Percentiles rank a stretch among this genome's conserved stretches.
Conservation (phyloP, 495 filamentous ascomycete genomes). For the Choiromyces venosus region DNA sequence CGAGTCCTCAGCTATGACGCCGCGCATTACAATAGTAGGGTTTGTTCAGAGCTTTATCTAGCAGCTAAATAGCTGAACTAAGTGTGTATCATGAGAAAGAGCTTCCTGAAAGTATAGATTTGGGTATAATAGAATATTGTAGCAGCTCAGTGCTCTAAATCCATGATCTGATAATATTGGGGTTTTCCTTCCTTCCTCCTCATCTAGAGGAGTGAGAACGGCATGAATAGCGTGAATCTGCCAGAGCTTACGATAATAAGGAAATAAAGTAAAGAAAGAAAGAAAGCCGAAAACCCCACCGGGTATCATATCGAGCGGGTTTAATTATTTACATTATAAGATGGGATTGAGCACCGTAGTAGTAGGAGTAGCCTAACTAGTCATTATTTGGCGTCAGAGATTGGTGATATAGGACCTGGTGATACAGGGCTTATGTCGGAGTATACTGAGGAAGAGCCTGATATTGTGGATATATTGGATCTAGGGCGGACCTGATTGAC, state of each 20-base stretch:
- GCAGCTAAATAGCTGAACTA: too few species aligned
- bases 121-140: not conserved
- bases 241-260: not conserved
- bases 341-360: not conserved
- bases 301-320: not conserved
- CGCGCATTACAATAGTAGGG: too few species aligned
- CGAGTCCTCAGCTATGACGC: too few species aligned
- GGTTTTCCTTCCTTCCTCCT: too few species aligned
- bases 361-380: too few species aligned
- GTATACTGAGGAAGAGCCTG: not conserved
- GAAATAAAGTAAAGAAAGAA: not conserved
- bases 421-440: not conserved
- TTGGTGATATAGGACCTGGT: not conserved
- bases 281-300: not conserved
- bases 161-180: not conserved
- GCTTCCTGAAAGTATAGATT: not conserved
- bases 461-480: not conserved
- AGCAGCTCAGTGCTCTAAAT: not conserved
- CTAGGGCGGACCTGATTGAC: not conserved
- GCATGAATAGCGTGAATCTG: not conserved
- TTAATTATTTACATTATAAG: not conserved
- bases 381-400: not conserved
- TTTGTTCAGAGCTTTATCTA: too few species aligned
- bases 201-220: not conserved
- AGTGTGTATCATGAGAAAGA: not conserved